Evolutionary conservation across 768 basidiomycete genomes (phyloP).

Genomic region (Russula emetica): DNA sequence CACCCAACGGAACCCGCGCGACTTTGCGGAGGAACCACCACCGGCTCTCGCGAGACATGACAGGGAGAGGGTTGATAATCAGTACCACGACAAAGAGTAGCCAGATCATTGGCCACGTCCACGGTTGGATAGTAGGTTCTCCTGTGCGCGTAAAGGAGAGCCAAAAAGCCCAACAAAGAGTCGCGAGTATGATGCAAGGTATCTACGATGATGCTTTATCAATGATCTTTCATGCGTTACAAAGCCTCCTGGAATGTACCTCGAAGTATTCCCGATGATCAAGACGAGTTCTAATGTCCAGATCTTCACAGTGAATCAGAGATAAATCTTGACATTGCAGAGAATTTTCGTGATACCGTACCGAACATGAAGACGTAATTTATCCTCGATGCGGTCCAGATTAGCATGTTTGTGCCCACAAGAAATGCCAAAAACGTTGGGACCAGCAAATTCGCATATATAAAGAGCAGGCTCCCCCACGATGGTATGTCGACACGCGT

Average conservation of each 20-base stretch:
- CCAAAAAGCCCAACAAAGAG: slow-evolving; percentile 78
- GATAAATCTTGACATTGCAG: background rate
- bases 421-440: slow-evolving; percentile 73
- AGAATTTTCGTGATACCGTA: slow-evolving; percentile 33
- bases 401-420: slow-evolving; percentile 77
- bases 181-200: slow-evolving; percentile 72
- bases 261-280: slow-evolving; percentile 78
- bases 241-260: slow-evolving; percentile 35
- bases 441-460: slow-evolving; percentile 71
- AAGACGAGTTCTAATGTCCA: slow-evolving; percentile 25
- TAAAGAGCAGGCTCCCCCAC: slow-evolving; percentile 69
- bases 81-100: slow-evolving; percentile 54
- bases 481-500: slow-evolving; percentile 54
- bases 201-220: slow-evolving; percentile 43
- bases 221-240: background rate
- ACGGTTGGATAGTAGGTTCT: slow-evolving; percentile 50
- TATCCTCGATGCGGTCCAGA: slow-evolving; percentile 72
- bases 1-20: slow-evolving; percentile 61
- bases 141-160: slow-evolving; percentile 72
- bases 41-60: slow-evolving; percentile 58
- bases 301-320: slow-evolving; percentile 1
- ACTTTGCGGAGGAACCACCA: slow-evolving; percentile 76
- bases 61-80: slow-evolving; percentile 72
- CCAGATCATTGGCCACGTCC: slow-evolving; percentile 81
- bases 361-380: slow-evolving; percentile 95